Percentiles rank a stretch among this genome's conserved stretches.
phyloP scores from a whole-genome alignment of 2,329 filamentous ascomycete species.

The Pseudocercospora macadamiae region DNA sequence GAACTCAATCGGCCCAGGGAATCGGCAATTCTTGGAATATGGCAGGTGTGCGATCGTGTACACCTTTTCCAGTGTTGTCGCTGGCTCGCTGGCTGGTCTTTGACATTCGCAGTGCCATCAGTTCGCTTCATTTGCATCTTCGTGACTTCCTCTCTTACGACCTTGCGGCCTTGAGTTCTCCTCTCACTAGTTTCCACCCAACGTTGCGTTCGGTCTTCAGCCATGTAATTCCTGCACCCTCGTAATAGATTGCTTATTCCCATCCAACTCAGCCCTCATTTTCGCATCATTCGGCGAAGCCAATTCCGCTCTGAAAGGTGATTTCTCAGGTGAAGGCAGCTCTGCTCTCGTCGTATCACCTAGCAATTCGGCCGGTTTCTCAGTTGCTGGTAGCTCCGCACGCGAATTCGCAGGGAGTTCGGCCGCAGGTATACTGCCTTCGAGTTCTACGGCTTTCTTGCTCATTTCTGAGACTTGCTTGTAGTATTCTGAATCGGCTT shows the following conservation, averaged over 20 bases:
- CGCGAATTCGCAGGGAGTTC: slow-evolving; percentile 5
- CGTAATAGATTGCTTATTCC: neutral
- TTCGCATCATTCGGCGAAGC: neutral
- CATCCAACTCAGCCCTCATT: neutral
- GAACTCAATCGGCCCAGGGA: too few species aligned
- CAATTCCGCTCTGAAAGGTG: neutral
- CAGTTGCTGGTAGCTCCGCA: neutral
- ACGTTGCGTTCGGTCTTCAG: too few species aligned
- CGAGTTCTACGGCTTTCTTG: slow-evolving; percentile 1
- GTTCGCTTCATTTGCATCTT: too few species aligned
- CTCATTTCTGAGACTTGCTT: neutral
- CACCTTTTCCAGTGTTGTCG: too few species aligned
- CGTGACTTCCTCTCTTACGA: too few species aligned
- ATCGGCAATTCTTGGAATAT: too few species aligned
- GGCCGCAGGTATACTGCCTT: neutral
- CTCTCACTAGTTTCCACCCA: too few species aligned
- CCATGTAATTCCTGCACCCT: neutral
- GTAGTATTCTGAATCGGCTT: neutral
- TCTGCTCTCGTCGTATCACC: neutral
- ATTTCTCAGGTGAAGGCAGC: neutral
- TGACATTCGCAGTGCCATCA: too few species aligned
- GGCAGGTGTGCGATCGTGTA: too few species aligned
- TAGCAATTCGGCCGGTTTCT: slow-evolving; percentile 1
- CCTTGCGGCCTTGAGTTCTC: too few species aligned
- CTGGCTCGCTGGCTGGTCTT: too few species aligned